Conservation (phyloP, 371 early-diverging fungal species). For the Mucor mucedo region DNA sequence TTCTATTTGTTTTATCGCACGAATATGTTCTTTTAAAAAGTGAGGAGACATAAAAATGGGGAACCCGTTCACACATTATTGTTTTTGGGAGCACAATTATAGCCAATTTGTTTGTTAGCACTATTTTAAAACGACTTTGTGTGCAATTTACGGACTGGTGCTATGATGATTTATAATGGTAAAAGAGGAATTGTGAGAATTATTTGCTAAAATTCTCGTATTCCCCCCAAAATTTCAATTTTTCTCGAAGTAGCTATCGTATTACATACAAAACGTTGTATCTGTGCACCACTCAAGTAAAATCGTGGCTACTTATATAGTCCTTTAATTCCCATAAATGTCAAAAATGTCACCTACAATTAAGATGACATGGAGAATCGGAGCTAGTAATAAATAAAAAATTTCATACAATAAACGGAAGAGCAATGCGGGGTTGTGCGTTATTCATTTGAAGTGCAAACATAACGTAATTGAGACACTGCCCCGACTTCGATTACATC, state of each 20-base stretch:
- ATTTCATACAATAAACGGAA: not conserved
- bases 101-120: too few relatives aligned
- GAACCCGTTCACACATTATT: too few relatives aligned
- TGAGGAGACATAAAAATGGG: too few relatives aligned
- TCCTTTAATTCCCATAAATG: slow-evolving; percentile 3
- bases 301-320: not conserved
- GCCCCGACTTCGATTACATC: slow-evolving; percentile 1
- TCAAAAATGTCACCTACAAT: slow-evolving; percentile 8
- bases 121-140: too few relatives aligned
- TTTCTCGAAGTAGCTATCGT: not conserved
- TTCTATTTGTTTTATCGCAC: too few relatives aligned
- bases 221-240: too few relatives aligned
- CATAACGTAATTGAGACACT: slow-evolving; percentile 6
- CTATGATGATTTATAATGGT: not conserved
- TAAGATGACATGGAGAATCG: slow-evolving; percentile 21
- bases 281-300: not conserved
- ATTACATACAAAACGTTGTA: not conserved
- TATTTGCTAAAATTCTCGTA: not conserved
- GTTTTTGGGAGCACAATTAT: too few relatives aligned
- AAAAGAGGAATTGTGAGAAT: not conserved
- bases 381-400: slow-evolving; percentile 2
- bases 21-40: not conserved
- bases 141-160: not conserved
- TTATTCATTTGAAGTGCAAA: slow-evolving; percentile 2
- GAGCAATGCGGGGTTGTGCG: slow-evolving; percentile 7